A percentile compares a stretch with the other conserved stretches of the same genome.
Conservation (phyloP, 164 flowering plant species). For the Macadamia tetraphylla region DNA sequence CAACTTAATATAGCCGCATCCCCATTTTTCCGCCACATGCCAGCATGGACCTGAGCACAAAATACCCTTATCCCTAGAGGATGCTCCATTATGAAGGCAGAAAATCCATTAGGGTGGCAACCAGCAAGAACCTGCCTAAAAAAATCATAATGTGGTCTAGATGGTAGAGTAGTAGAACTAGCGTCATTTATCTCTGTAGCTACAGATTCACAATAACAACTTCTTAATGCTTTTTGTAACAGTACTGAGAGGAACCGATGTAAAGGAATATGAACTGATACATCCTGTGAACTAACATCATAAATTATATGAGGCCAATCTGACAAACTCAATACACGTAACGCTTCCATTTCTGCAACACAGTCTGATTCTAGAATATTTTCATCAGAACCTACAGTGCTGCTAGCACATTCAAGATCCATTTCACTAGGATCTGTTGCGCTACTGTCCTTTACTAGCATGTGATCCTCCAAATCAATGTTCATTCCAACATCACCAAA, state of each 20-base stretch:
- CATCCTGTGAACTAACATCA: constrained; percentile 87
- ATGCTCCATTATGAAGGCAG: constrained; percentile 88
- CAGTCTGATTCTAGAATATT: constrained; percentile 32
- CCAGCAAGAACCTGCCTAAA: constrained; percentile 50
- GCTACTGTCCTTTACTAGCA: constrained; percentile 12
- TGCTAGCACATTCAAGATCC: constrained; percentile 17
- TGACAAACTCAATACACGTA: constrained; percentile 46
- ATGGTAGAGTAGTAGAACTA: constrained; percentile 17
- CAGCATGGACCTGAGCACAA: constrained; percentile 88
- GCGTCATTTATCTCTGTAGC: constrained; percentile 10
- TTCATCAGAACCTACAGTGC: constrained; percentile 19
- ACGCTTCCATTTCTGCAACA: constrained; percentile 29
- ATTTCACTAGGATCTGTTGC: constrained; percentile 14
- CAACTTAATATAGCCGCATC: constrained; percentile 59
- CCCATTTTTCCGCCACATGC: constrained; percentile 95
- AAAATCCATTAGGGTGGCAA: constrained; percentile 80
- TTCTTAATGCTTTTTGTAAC: constrained; percentile 50
- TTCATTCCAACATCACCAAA: constrained; percentile 12
- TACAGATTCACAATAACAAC: constrained; percentile 47
- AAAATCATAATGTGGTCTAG: constrained; percentile 33
- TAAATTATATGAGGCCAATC: constrained; percentile 74
- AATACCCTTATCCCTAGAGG: constrained; percentile 83
- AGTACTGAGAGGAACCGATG: constrained; percentile 75
- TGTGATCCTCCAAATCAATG: constrained; percentile 21
- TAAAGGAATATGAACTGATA: constrained; percentile 84